Percentiles rank a stretch among this genome's conserved stretches.
Conservation (phyloP, 805 yeast species). For the Hanseniaspora vineae region DNA sequence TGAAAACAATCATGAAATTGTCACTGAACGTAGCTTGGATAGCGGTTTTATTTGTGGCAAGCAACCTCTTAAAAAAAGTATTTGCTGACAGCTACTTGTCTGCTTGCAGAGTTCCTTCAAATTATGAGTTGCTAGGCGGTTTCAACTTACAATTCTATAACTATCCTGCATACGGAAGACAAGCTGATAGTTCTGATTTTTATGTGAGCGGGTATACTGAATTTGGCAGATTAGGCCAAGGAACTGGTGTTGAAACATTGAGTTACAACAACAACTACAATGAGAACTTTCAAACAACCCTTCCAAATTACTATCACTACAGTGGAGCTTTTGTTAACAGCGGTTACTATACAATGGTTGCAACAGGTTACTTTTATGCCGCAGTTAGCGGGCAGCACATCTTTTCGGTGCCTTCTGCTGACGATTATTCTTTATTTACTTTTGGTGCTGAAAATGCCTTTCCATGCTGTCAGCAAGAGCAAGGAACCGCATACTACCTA, state of each 20-base stretch:
- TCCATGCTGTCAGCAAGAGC: constrained; percentile 21
- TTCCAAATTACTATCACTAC: constrained; percentile 9
- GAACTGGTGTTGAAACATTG: background rate
- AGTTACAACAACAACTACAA: background rate
- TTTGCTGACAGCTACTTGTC: background rate
- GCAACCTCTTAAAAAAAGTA: background rate
- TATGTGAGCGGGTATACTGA: background rate
- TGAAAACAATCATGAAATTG: too few species aligned
- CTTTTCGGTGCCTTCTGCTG: constrained; percentile 14
- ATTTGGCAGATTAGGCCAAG: background rate
- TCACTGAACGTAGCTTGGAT: too few species aligned
- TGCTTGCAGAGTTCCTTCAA: background rate
- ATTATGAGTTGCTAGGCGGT: background rate
- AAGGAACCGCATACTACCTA: background rate
- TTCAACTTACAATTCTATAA: background rate
- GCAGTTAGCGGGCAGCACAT: constrained; percentile 19
- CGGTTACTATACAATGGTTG: constrained; percentile 13
- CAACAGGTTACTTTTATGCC: constrained; percentile 19
- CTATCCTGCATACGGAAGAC: background rate
- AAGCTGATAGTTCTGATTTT: background rate
- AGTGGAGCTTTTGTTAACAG: constrained; percentile 5
- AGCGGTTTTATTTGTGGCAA: too few species aligned
- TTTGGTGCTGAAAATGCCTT: constrained; percentile 22
- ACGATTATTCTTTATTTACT: constrained; percentile 23
- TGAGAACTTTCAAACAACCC: background rate